Percentiles rank a stretch among this genome's conserved stretches.
These are phyloP conservation scores for Picea glauca DNA, from an alignment of 75 land plant species.

Conservation along the genomic window DNA sequence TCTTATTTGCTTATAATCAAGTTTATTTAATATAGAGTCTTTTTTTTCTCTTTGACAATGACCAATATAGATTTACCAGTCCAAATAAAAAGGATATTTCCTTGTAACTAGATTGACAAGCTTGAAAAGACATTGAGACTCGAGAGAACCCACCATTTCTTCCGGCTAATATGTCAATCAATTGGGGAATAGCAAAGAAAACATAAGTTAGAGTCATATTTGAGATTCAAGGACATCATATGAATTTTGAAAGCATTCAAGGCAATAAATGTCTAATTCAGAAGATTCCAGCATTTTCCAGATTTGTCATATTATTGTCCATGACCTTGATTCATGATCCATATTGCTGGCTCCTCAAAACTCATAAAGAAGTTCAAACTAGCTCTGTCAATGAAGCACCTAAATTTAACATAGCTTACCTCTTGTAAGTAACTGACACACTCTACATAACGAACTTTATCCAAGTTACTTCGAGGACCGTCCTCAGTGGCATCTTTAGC, in stretches of 20 bases:
- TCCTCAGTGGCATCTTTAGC: constrained; percentile 48
- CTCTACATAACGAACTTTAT: constrained; percentile 67
- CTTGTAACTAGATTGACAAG: background rate
- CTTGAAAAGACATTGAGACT: too few relatives aligned
- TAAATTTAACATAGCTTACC: constrained; percentile 36
- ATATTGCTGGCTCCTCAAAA: background rate
- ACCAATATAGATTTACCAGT: too few relatives aligned
- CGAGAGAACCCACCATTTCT: background rate
- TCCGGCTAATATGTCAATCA: background rate
- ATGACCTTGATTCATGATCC: background rate
- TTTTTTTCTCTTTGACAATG: too few relatives aligned
- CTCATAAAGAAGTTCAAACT: background rate
- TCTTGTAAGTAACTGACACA: constrained; percentile 88
- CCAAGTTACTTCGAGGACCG: constrained; percentile 89
- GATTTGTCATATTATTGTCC: too few relatives aligned
- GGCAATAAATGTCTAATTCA: background rate
- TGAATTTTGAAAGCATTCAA: background rate
- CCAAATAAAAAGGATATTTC: background rate
- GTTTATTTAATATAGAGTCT: background rate
- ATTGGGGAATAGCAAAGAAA: background rate
- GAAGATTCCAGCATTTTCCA: background rate
- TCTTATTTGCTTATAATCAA: background rate
- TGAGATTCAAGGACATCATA: too few relatives aligned
- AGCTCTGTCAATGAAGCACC: background rate
- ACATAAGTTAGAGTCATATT: too few relatives aligned